Conservation (phyloP, 2,329 filamentous ascomycete genomes). For the Verticillium dahliae region DNA sequence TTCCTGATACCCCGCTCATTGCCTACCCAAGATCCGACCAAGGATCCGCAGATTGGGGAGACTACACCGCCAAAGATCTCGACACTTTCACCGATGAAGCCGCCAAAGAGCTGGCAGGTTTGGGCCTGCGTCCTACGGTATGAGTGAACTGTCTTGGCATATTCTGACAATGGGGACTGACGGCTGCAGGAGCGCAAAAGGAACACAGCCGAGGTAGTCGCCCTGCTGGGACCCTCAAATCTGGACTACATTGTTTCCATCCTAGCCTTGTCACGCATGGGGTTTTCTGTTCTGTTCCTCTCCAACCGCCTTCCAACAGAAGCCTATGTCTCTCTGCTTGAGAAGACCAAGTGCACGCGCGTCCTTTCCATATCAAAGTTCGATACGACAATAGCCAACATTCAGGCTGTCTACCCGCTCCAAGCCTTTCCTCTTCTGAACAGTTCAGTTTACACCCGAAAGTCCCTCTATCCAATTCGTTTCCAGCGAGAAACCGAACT, state of each 20-base stretch:
- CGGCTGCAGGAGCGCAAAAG: conserved; percentile 1
- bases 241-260: conserved; percentile 46
- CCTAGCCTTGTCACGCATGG: conserved; percentile 43
- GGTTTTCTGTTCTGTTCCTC: conserved; percentile 45
- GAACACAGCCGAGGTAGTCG: conserved; percentile 30
- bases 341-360: conserved; percentile 28
- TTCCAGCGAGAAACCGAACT: conserved; percentile 14
- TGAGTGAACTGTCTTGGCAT: background rate
- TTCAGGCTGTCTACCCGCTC: conserved; percentile 8
- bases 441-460: conserved; percentile 3
- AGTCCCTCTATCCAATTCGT: background rate
- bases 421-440: conserved; percentile 6
- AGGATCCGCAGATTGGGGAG: conserved; percentile 13
- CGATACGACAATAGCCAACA: background rate
- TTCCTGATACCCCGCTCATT: conserved; percentile 15
- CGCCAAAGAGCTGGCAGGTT: conserved; percentile 7
- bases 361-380: conserved; percentile 10
- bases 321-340: conserved; percentile 40
- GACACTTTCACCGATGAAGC: conserved; percentile 16
- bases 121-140: conserved; percentile 8
- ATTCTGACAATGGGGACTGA: background rate
- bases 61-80: conserved; percentile 16
- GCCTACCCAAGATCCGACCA: conserved; percentile 14
- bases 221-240: conserved; percentile 39
- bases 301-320: conserved; percentile 45